Conservation (phyloP, 225 moss, liverwort and hornwort genomes). For the Sphagnum contortum region DNA sequence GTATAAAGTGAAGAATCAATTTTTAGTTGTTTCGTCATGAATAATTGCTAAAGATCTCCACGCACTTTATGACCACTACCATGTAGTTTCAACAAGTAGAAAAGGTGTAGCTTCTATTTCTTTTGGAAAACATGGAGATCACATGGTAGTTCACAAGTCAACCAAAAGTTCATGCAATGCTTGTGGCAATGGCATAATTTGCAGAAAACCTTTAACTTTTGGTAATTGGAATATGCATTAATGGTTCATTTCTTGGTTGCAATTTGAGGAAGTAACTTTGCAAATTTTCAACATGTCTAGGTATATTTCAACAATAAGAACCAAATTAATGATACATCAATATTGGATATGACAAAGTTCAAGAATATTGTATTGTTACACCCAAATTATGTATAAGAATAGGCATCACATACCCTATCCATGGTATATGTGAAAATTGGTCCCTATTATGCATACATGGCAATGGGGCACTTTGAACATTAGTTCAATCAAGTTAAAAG, state of each 20-base stretch:
- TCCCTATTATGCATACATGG: constrained; percentile 20
- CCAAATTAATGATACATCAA: not conserved
- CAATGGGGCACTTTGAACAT: constrained; percentile 60
- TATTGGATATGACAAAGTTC: no score
- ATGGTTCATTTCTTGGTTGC: constrained; percentile 19
- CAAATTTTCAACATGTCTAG: constrained; percentile 43
- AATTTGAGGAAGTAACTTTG: constrained; percentile 28
- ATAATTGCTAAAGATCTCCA: no score
- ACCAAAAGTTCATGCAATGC: constrained; percentile 47
- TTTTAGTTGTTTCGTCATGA: no score
- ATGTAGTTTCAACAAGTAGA: no score
- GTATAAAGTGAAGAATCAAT: no score
- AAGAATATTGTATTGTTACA: no score
- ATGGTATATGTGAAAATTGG: not conserved
- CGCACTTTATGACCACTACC: no score
- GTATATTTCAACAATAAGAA: not conserved
- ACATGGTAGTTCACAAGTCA: constrained; percentile 45
- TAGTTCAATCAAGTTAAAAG: constrained; percentile 61
- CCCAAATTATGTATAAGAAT: not conserved
- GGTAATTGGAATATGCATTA: constrained; percentile 40
- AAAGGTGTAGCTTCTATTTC: constrained; percentile 12
- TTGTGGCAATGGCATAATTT: constrained; percentile 49
- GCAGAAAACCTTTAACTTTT: constrained; percentile 54
- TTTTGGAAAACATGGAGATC: constrained; percentile 13
- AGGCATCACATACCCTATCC: not conserved